Conservation (phyloP, 73 alveolate genomes). For the Urostyla sp. region DNA sequence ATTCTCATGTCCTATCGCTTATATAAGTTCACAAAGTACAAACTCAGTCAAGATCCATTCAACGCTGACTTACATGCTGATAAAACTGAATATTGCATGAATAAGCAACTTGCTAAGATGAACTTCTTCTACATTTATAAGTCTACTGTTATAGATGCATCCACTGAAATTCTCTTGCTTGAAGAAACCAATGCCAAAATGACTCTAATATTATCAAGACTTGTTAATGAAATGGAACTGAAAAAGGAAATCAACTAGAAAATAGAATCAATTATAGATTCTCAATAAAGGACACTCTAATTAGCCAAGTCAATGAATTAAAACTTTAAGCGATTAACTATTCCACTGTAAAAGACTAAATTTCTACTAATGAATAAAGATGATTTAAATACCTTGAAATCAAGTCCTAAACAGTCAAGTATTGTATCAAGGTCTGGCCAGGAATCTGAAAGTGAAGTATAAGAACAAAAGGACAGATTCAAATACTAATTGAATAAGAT, state of each 20-base stretch:
- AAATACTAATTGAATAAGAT: constrained; percentile 17
- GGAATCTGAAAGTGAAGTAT: constrained; percentile 7
- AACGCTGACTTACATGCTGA: background rate
- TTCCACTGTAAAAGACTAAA: constrained; percentile 3
- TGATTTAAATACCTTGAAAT: background rate
- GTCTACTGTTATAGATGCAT: background rate
- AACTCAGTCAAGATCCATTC: background rate
- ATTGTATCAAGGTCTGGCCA: background rate
- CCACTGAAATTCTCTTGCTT: constrained; percentile 27
- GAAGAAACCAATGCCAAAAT: constrained; percentile 54
- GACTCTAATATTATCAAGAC: constrained; percentile 2
- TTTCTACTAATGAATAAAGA: constrained; percentile 15
- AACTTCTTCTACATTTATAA: constrained; percentile 1
- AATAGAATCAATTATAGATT: background rate
- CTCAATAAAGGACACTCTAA: background rate
- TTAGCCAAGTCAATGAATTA: background rate
- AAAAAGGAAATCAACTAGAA: background rate
- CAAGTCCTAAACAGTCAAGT: background rate
- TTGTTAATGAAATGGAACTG: background rate
- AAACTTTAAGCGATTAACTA: constrained; percentile 36
- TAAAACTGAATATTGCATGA: background rate
- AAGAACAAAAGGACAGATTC: constrained; percentile 14
- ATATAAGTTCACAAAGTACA: background rate
- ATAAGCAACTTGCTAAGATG: background rate
- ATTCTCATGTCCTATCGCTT: background rate